Evolutionary conservation across 2,329 filamentous ascomycete species (phyloP), one percentile per base, ranked within the genome.

Genomic region (Cercospora berteroae): DNA sequence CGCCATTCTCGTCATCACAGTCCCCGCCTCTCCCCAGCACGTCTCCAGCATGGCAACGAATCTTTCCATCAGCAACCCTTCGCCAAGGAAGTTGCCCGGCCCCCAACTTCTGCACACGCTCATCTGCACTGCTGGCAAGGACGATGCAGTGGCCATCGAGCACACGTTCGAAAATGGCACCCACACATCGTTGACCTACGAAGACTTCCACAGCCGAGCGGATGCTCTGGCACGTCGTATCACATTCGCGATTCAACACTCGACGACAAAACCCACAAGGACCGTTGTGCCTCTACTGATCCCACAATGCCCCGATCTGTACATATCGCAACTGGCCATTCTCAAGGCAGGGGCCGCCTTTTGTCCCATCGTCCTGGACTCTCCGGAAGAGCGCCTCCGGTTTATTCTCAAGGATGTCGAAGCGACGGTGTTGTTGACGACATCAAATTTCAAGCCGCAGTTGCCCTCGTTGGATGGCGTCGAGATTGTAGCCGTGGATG

Each of bases 331-430:
- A 69, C 79, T 97, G 55, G 93, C 90, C 3, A 87, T 94, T 63
- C 82, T 97, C 57, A 93, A 94, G 77, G 88, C 89, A 12, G 94
- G 94, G 6, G 91, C 87, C 39, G 92, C 92, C 0, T 97, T 97
- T 74, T 97, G 93, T 71, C 93, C 94, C 0, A 81, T 97, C 65
- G 90, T 90, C 68, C 83, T 91, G 59, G 93, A 96, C 78, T 87
- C 89, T 0, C 94, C 94, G 0, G 78, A 83, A 4, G 92, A 96
- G 63, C 85, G 94, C 59, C 84, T 96, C 52, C 86, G 84, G 60
- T 97, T 96, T 76, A 94, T 97, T 60, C 79, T 94, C 16, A 78
- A 86, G n/a, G 93, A 97, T 82, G 86, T 96, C 44, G 82, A 83
- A 10, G 92, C 93, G 6, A 81, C 80, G 7, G 76, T 96, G 0